These are phyloP conservation scores for Centrapalus pauciflorus DNA, from an alignment of 129 eudicot species.

Conservation along the genomic window DNA sequence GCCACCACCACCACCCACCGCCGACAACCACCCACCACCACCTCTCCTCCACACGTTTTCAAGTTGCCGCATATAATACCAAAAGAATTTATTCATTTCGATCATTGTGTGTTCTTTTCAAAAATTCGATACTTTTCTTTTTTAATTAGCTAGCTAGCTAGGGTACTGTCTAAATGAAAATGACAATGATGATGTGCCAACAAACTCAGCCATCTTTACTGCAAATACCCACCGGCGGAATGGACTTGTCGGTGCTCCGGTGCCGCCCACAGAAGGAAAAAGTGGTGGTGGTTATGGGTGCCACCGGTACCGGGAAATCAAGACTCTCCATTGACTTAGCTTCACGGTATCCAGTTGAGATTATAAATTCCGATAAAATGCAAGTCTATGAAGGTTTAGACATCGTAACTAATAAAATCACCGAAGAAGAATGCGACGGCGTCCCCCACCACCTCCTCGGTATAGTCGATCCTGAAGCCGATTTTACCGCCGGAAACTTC, in stretches of 20 bases:
- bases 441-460: slow-evolving; percentile 90
- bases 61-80: slow-evolving; percentile 33
- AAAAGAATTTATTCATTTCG: slow-evolving; percentile 1
- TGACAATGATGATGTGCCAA: slow-evolving; percentile 43
- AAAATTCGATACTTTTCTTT: neutral
- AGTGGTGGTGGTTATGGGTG: slow-evolving; percentile 81
- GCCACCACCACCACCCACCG: slow-evolving; percentile 14
- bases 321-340: slow-evolving; percentile 76
- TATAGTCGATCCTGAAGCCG: slow-evolving; percentile 47
- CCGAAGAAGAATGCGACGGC: slow-evolving; percentile 53
- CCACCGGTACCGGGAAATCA: slow-evolving; percentile 90
- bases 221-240: slow-evolving; percentile 37
- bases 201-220: slow-evolving; percentile 36
- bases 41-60: slow-evolving; percentile 19
- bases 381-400: slow-evolving; percentile 73
- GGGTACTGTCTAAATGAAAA: slow-evolving; percentile 25
- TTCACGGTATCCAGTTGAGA: slow-evolving; percentile 48
- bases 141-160: no score
- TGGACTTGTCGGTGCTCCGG: slow-evolving; percentile 20
- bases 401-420: slow-evolving; percentile 69
- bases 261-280: slow-evolving; percentile 47
- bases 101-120: neutral
- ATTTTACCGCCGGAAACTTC: slow-evolving; percentile 56
- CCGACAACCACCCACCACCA: slow-evolving; percentile 11
- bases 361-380: slow-evolving; percentile 81